Evolutionary conservation across 2,329 filamentous ascomycete genomes (phyloP).

Genomic region (Stromatinia cepivora): DNA sequence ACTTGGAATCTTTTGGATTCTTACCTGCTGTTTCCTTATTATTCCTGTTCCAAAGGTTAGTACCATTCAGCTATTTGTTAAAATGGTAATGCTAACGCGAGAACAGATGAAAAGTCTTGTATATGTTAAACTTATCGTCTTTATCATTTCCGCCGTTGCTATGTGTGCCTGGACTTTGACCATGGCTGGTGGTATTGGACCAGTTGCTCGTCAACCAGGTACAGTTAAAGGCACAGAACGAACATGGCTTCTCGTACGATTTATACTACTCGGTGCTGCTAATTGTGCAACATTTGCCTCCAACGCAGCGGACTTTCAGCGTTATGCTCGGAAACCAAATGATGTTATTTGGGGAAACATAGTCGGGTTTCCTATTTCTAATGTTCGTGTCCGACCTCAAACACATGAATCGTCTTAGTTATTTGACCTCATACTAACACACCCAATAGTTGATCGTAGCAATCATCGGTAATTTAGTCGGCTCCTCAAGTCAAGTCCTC

Average conservation of each 20-base stretch:
- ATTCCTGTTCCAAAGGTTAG: conserved; percentile 43
- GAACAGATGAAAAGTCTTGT: conserved; percentile 40
- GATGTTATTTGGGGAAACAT: conserved; percentile 47
- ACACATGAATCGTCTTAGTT: background rate
- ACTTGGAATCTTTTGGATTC: conserved; percentile 46
- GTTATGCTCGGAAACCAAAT: conserved; percentile 45
- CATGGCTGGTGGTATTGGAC: conserved; percentile 40
- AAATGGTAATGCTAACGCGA: conserved; percentile 27
- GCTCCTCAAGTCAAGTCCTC: conserved; percentile 39
- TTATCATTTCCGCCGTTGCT: conserved; percentile 43
- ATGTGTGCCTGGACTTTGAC: conserved; percentile 45
- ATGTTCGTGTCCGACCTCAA: conserved; percentile 24
- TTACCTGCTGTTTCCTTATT: conserved; percentile 44
- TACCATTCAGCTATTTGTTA: background rate
- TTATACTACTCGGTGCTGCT: conserved; percentile 43
- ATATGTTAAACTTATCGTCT: conserved; percentile 44
- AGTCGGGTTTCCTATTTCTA: conserved; percentile 46
- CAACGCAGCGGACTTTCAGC: conserved; percentile 48
- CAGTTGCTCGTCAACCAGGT: conserved; percentile 38
- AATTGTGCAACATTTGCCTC: conserved; percentile 44
- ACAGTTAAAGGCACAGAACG: conserved; percentile 41
- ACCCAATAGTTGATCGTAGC: conserved; percentile 39
- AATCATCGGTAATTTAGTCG: conserved; percentile 46
- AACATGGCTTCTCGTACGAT: conserved; percentile 44
- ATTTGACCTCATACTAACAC: background rate